A percentile compares a stretch with the other conserved stretches of the same genome.
Conservation (phyloP, 495 filamentous ascomycete species). For the Penicillium lividum region DNA sequence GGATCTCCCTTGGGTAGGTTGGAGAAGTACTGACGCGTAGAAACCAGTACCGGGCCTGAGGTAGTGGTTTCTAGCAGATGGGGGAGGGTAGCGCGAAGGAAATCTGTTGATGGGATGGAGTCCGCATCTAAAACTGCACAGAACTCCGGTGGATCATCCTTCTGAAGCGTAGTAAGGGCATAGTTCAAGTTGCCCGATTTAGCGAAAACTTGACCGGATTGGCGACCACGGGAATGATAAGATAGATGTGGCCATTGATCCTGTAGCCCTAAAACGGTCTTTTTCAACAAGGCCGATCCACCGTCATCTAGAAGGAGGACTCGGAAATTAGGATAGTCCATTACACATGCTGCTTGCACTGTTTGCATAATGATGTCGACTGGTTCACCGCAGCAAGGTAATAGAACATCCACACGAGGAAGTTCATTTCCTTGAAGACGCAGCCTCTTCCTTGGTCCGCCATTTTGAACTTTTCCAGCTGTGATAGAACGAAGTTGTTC, state of each 20-base stretch:
- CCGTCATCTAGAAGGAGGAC: conserved; percentile 55
- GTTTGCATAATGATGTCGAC: conserved; percentile 55
- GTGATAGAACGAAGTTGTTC: conserved; percentile 29
- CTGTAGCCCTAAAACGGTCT: conserved; percentile 28
- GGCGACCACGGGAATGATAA: conserved; percentile 48
- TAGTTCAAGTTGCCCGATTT: conserved; percentile 60
- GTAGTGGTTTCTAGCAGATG: conserved; percentile 45
- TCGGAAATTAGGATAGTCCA: conserved; percentile 53
- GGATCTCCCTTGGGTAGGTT: conserved; percentile 53
- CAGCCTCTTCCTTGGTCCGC: conserved; percentile 22
- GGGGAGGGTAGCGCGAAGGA: conserved; percentile 51
- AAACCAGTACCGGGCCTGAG: conserved; percentile 25
- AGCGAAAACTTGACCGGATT: conserved; percentile 41
- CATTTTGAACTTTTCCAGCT: conserved; percentile 14
- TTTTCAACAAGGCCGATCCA: conserved; percentile 34
- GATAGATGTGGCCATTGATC: conserved; percentile 39
- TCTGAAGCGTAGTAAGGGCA: conserved; percentile 41
- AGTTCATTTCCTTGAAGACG: conserved; percentile 27
- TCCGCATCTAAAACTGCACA: conserved; percentile 42
- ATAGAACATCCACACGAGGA: conserved; percentile 49
- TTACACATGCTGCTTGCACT: conserved; percentile 43
- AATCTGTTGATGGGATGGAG: conserved; percentile 49
- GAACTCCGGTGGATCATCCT: conserved; percentile 43
- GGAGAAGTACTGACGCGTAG: conserved; percentile 49
- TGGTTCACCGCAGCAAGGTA: conserved; percentile 52